phyloP scores from a whole-genome alignment of 345 rosid genomes.

The Odontarrhena argentea region DNA sequence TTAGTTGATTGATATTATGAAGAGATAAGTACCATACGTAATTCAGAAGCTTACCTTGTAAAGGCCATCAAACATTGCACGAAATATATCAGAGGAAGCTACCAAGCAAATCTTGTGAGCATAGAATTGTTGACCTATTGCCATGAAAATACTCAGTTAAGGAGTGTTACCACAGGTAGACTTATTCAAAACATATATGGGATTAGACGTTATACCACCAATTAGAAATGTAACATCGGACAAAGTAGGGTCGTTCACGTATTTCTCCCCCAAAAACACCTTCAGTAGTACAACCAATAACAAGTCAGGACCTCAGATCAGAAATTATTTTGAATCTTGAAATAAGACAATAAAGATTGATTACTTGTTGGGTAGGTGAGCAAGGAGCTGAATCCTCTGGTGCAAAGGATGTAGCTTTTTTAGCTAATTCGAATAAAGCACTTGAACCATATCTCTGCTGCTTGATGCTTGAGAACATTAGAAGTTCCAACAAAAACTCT shows the following conservation, averaged over 20 bases:
- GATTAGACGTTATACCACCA: constrained; percentile 50
- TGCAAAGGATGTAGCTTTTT: constrained; percentile 49
- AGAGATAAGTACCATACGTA: neutral
- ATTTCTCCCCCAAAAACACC: constrained; percentile 72
- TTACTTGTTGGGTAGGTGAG: constrained; percentile 66
- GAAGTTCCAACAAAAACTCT: constrained; percentile 57
- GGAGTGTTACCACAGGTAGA: neutral
- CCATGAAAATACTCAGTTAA: constrained; percentile 18
- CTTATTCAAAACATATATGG: neutral
- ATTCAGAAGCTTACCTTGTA: constrained; percentile 55
- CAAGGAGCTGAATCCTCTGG: constrained; percentile 61
- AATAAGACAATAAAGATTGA: neutral
- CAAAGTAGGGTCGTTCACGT: constrained; percentile 64
- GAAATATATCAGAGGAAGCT: constrained; percentile 78
- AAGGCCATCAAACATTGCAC: constrained; percentile 84
- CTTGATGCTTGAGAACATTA: constrained; percentile 54
- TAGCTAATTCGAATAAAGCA: constrained; percentile 65
- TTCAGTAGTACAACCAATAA: constrained; percentile 31
- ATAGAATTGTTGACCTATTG: constrained; percentile 63
- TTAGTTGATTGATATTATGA: constrained; percentile 22
- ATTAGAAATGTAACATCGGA: constrained; percentile 73
- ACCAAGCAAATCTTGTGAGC: constrained; percentile 77
- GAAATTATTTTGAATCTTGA: neutral
- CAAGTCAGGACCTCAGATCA: neutral
- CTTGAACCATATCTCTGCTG: constrained; percentile 56